A percentile compares a stretch with the other conserved stretches of the same genome.
These are phyloP conservation scores for Bipolaris victoriae DNA, from an alignment of 2,329 filamentous ascomycete genomes.

Conservation along the genomic window DNA sequence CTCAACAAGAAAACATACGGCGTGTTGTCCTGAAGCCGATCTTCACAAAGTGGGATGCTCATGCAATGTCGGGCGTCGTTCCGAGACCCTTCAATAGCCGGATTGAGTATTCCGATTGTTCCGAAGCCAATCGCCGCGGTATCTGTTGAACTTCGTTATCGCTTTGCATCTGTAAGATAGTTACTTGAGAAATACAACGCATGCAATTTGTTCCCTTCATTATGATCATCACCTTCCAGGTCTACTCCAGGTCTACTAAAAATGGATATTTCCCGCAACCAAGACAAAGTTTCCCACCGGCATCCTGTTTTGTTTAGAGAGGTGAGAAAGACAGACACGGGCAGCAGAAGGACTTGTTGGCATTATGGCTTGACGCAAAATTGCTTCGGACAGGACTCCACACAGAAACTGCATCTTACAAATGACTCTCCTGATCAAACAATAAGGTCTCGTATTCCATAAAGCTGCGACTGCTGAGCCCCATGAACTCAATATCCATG, in stretches of 20 bases:
- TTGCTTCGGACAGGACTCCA: not conserved
- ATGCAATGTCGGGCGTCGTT: slow-evolving; percentile 13
- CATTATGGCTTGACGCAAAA: too few relatives aligned
- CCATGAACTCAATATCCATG: not conserved
- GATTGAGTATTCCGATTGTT: slow-evolving; percentile 7
- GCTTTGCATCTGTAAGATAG: too few relatives aligned
- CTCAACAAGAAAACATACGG: not conserved
- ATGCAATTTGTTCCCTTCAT: not conserved
- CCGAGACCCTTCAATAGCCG: slow-evolving; percentile 21
- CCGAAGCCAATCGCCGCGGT: not conserved
- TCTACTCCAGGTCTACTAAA: too few relatives aligned
- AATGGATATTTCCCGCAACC: too few relatives aligned
- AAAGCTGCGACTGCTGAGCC: not conserved
- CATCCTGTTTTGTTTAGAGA: too few relatives aligned
- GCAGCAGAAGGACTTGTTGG: too few relatives aligned
- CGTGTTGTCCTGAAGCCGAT: not conserved
- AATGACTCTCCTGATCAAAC: not conserved
- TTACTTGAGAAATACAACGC: too few relatives aligned
- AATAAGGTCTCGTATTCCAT: not conserved
- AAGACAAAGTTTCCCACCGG: too few relatives aligned
- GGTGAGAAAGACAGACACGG: too few relatives aligned
- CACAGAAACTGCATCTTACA: not conserved
- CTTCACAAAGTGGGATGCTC: slow-evolving; percentile 4
- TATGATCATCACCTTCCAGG: too few relatives aligned
- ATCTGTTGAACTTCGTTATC: not conserved